A percentile compares a stretch with the other conserved stretches of the same genome.
phyloP scores from a whole-genome alignment of 352 stramenopile genomes.

The Globisporangium paddicum region DNA sequence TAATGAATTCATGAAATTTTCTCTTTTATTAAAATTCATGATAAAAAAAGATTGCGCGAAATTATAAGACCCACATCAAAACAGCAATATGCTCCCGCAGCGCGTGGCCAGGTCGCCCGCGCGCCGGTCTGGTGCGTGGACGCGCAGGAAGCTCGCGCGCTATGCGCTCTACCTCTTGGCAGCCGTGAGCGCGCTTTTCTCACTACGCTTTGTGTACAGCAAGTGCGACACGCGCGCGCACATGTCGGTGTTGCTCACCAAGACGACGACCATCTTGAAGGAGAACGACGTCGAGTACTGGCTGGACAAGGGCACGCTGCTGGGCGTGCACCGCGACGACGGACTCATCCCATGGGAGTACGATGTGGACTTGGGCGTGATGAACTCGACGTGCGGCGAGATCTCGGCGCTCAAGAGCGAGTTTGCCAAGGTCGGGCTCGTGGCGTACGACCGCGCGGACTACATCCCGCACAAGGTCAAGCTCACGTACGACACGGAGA shows the following conservation, averaged over 20 bases:
- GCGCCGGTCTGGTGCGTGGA: constrained; percentile 11
- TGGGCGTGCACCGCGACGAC: constrained; percentile 62
- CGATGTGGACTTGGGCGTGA: constrained; percentile 74
- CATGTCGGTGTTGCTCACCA: constrained; percentile 65
- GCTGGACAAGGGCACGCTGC: constrained; percentile 76
- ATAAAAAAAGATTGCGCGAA: too few relatives aligned
- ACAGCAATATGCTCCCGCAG: constrained; percentile 15
- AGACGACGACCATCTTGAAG: constrained; percentile 58
- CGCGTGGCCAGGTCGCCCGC: constrained; percentile 15
- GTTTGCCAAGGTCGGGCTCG: constrained; percentile 54
- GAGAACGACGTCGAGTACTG: constrained; percentile 72
- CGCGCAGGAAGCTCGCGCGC: constrained; percentile 22
- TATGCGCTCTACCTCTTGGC: constrained; percentile 27
- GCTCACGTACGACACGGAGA: constrained; percentile 82
- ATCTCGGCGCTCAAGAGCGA: constrained; percentile 68
- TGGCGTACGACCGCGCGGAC: constrained; percentile 62
- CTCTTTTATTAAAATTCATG: too few relatives aligned
- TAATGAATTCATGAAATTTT: too few relatives aligned
- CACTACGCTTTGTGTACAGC: constrained; percentile 53
- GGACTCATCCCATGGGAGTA: constrained; percentile 80
- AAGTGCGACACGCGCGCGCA: constrained; percentile 74
- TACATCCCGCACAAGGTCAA: constrained; percentile 80
- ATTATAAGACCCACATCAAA: too few relatives aligned
- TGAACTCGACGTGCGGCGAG: constrained; percentile 62
- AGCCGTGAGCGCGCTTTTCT: constrained; percentile 23